Conservation (phyloP, 1,139 yeast genomes). For the Williopsis jadinii region DNA sequence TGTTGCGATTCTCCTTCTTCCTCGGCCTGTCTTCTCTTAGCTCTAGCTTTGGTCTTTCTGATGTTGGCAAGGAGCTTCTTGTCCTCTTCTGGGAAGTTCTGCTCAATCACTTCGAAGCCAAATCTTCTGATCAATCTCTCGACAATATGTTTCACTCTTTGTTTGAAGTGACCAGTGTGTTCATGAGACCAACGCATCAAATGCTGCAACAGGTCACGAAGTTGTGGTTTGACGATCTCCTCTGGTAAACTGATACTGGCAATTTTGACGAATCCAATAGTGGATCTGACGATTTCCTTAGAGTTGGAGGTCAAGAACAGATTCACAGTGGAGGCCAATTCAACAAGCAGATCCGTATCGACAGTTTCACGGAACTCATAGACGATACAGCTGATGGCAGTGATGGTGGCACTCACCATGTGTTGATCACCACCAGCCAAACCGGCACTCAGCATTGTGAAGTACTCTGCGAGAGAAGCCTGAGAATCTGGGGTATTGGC, state of each 20-base stretch:
- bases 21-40: slow-evolving; percentile 60
- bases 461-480: slow-evolving; percentile 73
- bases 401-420: slow-evolving; percentile 93
- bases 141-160: slow-evolving; percentile 85
- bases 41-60: slow-evolving; percentile 78
- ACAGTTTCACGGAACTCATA: slow-evolving; percentile 74
- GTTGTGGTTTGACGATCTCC: slow-evolving; percentile 62
- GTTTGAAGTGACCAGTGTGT: slow-evolving; percentile 89
- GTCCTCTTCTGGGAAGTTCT: slow-evolving; percentile 85
- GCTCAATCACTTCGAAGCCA: slow-evolving; percentile 75
- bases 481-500: slow-evolving; percentile 50
- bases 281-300: slow-evolving; percentile 88
- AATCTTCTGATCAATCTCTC: slow-evolving; percentile 88
- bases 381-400: slow-evolving; percentile 80
- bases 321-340: slow-evolving; percentile 83
- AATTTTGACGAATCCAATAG: slow-evolving; percentile 91
- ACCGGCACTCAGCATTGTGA: slow-evolving; percentile 95
- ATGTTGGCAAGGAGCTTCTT: slow-evolving; percentile 75
- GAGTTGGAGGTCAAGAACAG: slow-evolving; percentile 84
- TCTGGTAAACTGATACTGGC: slow-evolving; percentile 81
- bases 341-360: slow-evolving; percentile 51
- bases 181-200: slow-evolving; percentile 92
- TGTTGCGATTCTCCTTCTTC: slow-evolving; percentile 22
- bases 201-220: slow-evolving; percentile 59
- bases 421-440: slow-evolving; percentile 89